Base-by-base conservation (phyloP, 805 yeast species). In the Metschnikowia aberdeeniae region DNA sequence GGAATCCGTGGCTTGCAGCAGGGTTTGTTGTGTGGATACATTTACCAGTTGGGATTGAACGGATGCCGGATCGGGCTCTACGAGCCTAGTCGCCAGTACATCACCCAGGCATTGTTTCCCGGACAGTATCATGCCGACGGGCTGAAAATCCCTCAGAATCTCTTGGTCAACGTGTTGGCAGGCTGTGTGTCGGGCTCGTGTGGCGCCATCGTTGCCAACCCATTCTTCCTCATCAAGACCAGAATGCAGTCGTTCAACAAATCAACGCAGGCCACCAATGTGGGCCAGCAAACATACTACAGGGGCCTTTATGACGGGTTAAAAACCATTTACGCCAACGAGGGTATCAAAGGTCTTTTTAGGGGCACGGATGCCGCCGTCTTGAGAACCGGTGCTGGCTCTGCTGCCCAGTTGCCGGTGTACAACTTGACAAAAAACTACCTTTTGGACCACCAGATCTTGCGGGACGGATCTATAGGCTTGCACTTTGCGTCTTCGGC, bases 361-460 rank as follows among this genome's bases (percentile, higher is more conserved):
- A 76, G 95, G 51, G 99, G 99, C 52, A 88, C 89, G 4, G 96
- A 88, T 59, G 96, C 99, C 2, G 98, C 99, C 1, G 80, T 89
- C 28, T 69, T 93, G 50, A 79, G 99, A 67, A 93, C 98, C 1
- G 96, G 97, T 58, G 85, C 89, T 45, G 99, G 98, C 2, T 93
- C 99, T 6, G 78, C 96, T 22, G 97, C 88, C 33, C 99, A 93
- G 69, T 72, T 93, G 55, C 98, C 99, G 12, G 81, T 89, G 40
- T 93, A 93, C 69, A 86, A 83, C 63, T 78, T 78, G 47, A 80
- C 88, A 42, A 93, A 93, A 65, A 67, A 75, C 51, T 73, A 78
- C 50, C 64, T 90, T 20, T 67, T 79, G 38, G 70, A 74, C 14
- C 62, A 81, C 55, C 71, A 78, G 26, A 30, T 82, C 13, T 70